Conservation (phyloP, 495 filamentous ascomycete genomes). For the Penicillium mononematosum region DNA sequence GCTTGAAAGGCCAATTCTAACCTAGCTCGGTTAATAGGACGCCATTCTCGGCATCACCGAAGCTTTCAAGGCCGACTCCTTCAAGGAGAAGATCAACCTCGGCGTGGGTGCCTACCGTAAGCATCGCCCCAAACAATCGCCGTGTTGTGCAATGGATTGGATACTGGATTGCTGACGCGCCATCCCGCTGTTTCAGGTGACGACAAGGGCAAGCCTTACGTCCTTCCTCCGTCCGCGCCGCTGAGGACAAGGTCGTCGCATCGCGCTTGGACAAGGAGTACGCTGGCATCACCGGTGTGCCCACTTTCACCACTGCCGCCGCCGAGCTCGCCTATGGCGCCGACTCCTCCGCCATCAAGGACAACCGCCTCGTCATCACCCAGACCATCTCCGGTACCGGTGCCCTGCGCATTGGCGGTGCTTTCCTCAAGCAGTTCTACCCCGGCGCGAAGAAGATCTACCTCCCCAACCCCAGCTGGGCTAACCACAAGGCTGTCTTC, state of each 20-base stretch:
- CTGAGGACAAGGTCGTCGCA: constrained; percentile 82
- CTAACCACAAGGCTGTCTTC: constrained; percentile 97
- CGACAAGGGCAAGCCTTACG: constrained; percentile 94
- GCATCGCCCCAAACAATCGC: constrained; percentile 8
- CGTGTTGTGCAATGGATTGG: constrained; percentile 4
- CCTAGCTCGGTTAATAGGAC: constrained; percentile 46
- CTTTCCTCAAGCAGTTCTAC: constrained; percentile 88
- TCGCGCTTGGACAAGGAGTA: constrained; percentile 91
- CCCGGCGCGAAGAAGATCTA: constrained; percentile 90
- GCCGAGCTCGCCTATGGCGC: constrained; percentile 86
- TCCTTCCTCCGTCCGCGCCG: constrained; percentile 89
- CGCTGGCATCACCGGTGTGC: constrained; percentile 93
- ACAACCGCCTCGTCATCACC: constrained; percentile 83
- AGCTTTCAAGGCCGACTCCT: constrained; percentile 94
- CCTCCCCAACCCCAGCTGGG: constrained; percentile 94
- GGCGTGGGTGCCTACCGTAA: constrained; percentile 64
- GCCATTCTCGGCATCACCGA: constrained; percentile 96
- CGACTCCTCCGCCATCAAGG: constrained; percentile 69
- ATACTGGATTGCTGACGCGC: constrained; percentile 4
- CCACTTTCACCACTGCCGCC: constrained; percentile 88
- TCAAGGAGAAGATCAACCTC: constrained; percentile 94
- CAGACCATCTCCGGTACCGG: constrained; percentile 98
- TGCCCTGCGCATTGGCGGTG: constrained; percentile 89
- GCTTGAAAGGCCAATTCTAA: constrained; percentile 31
- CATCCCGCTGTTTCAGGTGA: constrained; percentile 55